Conservation (phyloP, 108 stramenopile species). For the Asterionellopsis glacialis region DNA sequence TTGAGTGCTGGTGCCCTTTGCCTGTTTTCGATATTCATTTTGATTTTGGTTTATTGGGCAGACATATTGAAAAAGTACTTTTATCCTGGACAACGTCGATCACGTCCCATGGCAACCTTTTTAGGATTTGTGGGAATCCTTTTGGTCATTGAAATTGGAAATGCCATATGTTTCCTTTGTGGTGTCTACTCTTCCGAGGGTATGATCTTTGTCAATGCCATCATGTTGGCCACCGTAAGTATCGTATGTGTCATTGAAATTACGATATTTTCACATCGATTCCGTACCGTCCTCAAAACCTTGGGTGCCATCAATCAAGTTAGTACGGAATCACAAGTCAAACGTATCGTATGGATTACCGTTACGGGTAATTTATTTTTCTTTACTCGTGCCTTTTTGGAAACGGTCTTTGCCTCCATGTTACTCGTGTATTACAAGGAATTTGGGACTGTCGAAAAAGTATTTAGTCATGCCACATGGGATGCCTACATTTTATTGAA, state of each 20-base stretch:
- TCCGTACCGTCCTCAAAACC: conserved; percentile 90
- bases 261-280: conserved; percentile 89
- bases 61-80: conserved; percentile 95
- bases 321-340: conserved; percentile 90
- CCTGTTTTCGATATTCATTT: conserved; percentile 94
- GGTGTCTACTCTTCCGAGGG: conserved; percentile 86
- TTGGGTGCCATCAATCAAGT: conserved; percentile 95
- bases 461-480: conserved; percentile 80
- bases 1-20: conserved; percentile 80
- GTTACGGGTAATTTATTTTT: conserved; percentile 95
- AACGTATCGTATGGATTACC: conserved; percentile 93
- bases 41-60: conserved; percentile 96
- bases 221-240: conserved; percentile 77
- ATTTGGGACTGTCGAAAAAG: conserved; percentile 65
- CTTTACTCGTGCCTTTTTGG: conserved; percentile 83
- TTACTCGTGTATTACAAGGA: conserved; percentile 76
- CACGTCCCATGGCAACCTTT: conserved; percentile 89
- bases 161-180: conserved; percentile 74
- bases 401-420: conserved; percentile 65
- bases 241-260: conserved; percentile 89
- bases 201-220: conserved; percentile 89
- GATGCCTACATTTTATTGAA: conserved; percentile 86
- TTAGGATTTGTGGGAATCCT: conserved; percentile 62
- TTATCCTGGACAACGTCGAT: conserved; percentile 77
- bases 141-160: conserved; percentile 60